Evolutionary conservation across 305 asterid genomes (phyloP), one percentile per base, ranked within the genome.

Genomic region (Lippia alba): DNA sequence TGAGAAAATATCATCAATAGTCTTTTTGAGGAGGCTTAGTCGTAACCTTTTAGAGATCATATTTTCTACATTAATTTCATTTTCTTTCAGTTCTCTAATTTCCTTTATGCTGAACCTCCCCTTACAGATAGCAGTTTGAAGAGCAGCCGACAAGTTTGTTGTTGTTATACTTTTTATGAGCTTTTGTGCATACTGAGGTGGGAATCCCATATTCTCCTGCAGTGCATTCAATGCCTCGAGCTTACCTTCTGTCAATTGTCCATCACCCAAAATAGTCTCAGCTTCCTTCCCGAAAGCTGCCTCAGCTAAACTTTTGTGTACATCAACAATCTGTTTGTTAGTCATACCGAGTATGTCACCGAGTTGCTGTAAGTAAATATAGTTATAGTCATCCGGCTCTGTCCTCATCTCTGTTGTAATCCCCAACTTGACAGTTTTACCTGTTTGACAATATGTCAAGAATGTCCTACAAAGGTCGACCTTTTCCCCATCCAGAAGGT

Each of bases 101-200:
- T 95, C 99, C 84, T 90, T 90, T 53, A 92, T 80, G 89, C 90
- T 92, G 14, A 95, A 91, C 86, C 88, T 92, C 53, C 99, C 99
- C 73, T 86, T 89, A 73, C 88, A 87, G 48, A 80, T 89, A 51
- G 99, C 98, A 14, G 96, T 86, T 86, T 92, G 96, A 51, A 95
- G 96, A 61, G 97, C 97, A 49, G 94, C 96, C 0, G 91, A 85
- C 84, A 95, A 64, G 77, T 95, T 95, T 46, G 96, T 70, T 18
- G 82, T 80, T 8, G 97, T 87, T 68, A 92, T 87, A 81, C 81
- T 79, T 76, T 89, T 90, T 65, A 89, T 95, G 74, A 95, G 87
- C 78, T 85, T 89, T 68, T 95, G 91, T 53, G 96, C 92, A 74
- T 90, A 89, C 79, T 83, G 84, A 74, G 91, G 81, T 0, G 99